Conservation (phyloP, 495 filamentous ascomycete species). For the Rusavskia elegans region DNA sequence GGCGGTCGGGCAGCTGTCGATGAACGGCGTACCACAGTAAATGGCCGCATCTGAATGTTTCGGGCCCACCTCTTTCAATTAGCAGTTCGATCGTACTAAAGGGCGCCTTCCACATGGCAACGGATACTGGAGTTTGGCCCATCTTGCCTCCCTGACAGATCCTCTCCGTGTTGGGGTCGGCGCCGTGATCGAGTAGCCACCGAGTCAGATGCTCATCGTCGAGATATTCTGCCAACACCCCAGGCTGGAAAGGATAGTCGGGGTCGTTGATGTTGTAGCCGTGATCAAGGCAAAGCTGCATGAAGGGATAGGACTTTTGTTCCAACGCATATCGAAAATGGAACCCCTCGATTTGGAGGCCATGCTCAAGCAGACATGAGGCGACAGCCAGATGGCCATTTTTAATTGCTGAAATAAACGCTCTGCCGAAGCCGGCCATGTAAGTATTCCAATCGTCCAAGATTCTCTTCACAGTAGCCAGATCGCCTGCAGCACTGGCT, state of each 20-base stretch:
- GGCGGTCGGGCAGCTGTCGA: background rate
- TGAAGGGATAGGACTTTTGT: background rate
- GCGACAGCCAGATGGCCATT: background rate
- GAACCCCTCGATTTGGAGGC: background rate
- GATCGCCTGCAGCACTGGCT: background rate
- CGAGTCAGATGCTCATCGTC: conserved; percentile 12
- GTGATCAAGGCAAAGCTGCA: background rate
- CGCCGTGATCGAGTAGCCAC: conserved; percentile 16
- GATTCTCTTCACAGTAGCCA: background rate
- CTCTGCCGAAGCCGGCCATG: background rate
- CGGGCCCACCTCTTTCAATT: background rate
- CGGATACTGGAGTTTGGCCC: background rate
- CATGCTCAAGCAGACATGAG: background rate
- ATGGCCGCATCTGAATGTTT: background rate
- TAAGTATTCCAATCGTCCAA: background rate
- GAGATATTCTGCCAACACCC: conserved; percentile 1
- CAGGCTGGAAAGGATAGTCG: background rate
- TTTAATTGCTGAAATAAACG: background rate
- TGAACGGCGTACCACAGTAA: background rate
- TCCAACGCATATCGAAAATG: background rate
- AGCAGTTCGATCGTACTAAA: background rate
- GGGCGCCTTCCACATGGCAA: background rate
- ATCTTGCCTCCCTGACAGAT: background rate
- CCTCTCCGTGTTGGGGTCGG: conserved; percentile 10
- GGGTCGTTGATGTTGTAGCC: background rate